These are phyloP conservation scores for Niebla homalea DNA, from an alignment of 495 filamentous ascomycete genomes.

Conservation along the genomic window DNA sequence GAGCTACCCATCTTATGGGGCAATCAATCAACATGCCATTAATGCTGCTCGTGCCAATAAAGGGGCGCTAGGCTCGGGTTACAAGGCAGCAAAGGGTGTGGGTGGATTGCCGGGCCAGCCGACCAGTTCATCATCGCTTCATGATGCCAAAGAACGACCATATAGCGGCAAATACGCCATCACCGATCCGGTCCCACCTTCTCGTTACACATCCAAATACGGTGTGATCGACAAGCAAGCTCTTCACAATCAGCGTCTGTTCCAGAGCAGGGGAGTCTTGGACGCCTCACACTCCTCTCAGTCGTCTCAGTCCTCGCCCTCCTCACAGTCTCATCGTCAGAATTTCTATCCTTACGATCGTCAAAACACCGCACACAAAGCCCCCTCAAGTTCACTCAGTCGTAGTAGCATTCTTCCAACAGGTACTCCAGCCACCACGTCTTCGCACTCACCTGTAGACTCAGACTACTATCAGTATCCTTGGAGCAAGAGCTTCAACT, in stretches of 20 bases:
- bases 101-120: too few species aligned
- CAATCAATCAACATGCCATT: constrained; percentile 15
- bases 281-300: background rate
- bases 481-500: background rate
- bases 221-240: constrained; percentile 11
- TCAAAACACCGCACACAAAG: background rate
- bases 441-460: background rate
- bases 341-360: constrained; percentile 6
- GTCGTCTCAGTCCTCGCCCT: too few species aligned
- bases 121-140: too few species aligned
- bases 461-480: background rate
- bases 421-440: background rate
- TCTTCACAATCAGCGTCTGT: constrained; percentile 10
- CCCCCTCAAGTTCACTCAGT: background rate
- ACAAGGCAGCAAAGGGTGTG: background rate
- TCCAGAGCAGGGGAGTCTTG: constrained; percentile 2
- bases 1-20: constrained; percentile 11
- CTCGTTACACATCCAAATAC: constrained; percentile 10
- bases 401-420: constrained; percentile 4
- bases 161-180: constrained; percentile 21
- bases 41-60: constrained; percentile 10
- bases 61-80: background rate
- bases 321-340: constrained; percentile 3
- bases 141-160: constrained; percentile 12
- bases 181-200: constrained; percentile 7